Base-by-base conservation (phyloP, 306 rosid genomes). In the Medicago ruthenica region DNA sequence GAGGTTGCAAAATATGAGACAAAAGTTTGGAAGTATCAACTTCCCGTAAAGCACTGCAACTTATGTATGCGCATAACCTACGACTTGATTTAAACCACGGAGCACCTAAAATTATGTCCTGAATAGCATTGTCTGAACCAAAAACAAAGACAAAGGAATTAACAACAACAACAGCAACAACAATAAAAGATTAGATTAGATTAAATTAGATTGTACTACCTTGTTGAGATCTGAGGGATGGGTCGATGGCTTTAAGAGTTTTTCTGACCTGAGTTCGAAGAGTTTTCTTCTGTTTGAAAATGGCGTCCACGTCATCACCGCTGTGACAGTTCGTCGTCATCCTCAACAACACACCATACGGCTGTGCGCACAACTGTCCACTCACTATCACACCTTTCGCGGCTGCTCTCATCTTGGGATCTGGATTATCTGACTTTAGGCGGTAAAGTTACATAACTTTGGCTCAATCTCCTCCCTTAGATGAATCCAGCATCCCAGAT, bases 31-130 rank as follows among this genome's bases (percentile, higher is more conserved):
- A 87, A 3, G 97, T 90, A 58, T 92, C 97, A 36, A 95, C 99
- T 87, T 95, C 99, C 14, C 96, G 89, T 20, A 95, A 80, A 53
- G 97, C 87, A 75, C 76, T 85, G 85, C 97, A 92, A 73, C 97
- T 90, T 74, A 95, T 89, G 79, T 92, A 95, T 7, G 96, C 96
- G 73, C 99, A 90, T 31, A 95, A 66, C 67, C 93, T 77, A 74
- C 40, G 75, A 81, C 88, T 84, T 21, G 97, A 88, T 86, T 78
- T 85, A 78, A 95, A 95, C 97, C 97, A 95, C 0, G 97, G 89
- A 70, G 99, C 87, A 53, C 76, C 92, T 79, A 87, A 55, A 64
- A 95, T 76, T 24, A 89, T 62, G 45, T 76, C 84, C 82, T 95
- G 97, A 86, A 95, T 83, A 20, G 78, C 87, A 69, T 80, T 64